Percentiles rank a stretch among this genome's conserved stretches.
phyloP scores from a whole-genome alignment of 192 early-diverging fungal species.

The Coemansia erecta region DNA sequence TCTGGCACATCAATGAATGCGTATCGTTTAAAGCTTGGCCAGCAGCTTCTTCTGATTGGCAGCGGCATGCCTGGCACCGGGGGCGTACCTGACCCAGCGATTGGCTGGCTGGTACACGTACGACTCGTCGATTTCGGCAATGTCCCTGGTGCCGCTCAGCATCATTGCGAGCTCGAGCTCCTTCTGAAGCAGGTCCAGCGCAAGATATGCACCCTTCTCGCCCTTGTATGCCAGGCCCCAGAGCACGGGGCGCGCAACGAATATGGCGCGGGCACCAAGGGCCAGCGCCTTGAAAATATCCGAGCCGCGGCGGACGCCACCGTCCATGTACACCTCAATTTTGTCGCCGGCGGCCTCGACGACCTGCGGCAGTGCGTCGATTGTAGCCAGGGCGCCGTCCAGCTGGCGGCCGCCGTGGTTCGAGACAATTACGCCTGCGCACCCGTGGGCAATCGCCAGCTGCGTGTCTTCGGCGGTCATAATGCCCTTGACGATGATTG shows the following conservation, averaged over 20 bases:
- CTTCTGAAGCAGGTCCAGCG: slow-evolving; percentile 75
- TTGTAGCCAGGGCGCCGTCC: slow-evolving; percentile 72
- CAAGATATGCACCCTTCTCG: slow-evolving; percentile 73
- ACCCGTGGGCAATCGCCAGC: slow-evolving; percentile 73
- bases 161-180: slow-evolving; percentile 87
- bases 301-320: slow-evolving; percentile 85
- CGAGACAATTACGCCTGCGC: slow-evolving; percentile 83
- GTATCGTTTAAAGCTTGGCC: slow-evolving; percentile 30
- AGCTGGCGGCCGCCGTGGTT: slow-evolving; percentile 98
- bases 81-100: slow-evolving; percentile 44
- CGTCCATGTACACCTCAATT: slow-evolving; percentile 91
- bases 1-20: background rate
- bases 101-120: slow-evolving; percentile 41
- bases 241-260: slow-evolving; percentile 58
- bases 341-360: slow-evolving; percentile 66
- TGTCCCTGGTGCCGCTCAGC: slow-evolving; percentile 63
- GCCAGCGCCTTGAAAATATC: slow-evolving; percentile 97
- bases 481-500: slow-evolving; percentile 92
- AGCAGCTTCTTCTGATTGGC: slow-evolving; percentile 15
- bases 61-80: background rate
- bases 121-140: slow-evolving; percentile 64
- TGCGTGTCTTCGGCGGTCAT: slow-evolving; percentile 88
- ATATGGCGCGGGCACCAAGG: slow-evolving; percentile 83
- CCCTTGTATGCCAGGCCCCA: slow-evolving; percentile 91
- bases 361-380: slow-evolving; percentile 89